Evolutionary conservation across 495 filamentous ascomycete species (phyloP), one percentile per base, ranked within the genome.

Genomic region (Jackrogersella multiformis): DNA sequence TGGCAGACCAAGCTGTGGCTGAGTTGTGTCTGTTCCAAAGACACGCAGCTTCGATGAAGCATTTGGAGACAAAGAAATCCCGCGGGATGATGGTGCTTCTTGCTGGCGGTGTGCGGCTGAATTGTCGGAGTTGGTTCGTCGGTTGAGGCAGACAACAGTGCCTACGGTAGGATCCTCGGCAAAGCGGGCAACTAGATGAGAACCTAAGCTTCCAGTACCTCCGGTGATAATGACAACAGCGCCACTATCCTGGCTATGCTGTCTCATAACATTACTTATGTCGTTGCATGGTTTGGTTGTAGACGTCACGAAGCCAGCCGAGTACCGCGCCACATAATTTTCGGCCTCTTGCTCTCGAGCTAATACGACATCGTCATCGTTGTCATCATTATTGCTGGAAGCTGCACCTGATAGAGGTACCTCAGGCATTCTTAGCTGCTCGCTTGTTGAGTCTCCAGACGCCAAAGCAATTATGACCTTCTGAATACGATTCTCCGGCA

Each of bases 81-180:
- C 76, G 44, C 68, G 74, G 5, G 61, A 55, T 0, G 42, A 12
- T 1, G 84, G 32, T 1, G 81, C 71, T 26, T 77, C 46, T 13
- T 66, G 32, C 55, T 85, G 82, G 0, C 80, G 79, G 7, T 28
- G 26, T 2, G n/a, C 12, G 0, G 68, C 41, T 4, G 42, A 26
- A 21, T 13, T 46, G 0, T 71, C 57, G 1, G 15, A 13, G 30
- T 12, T 63, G 1, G 51, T 59, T 15, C 13, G 48, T 18, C 81
- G 81, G 54, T 86, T 86, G 13, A 86, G 56, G 59, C 83, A 86
- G 0, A 83, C 39, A 0, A 86, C 74, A 0, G 5, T 56, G 1
- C 71, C 45, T 0, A 87, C 79, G 5, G 67, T 20, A 0, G 76
- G 60, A 0, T 65, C 54, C 2, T 42, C 35, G 0, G 79, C 79